phyloP scores from a whole-genome alignment of 805 yeast species.

The Kuraishia ogatae region DNA sequence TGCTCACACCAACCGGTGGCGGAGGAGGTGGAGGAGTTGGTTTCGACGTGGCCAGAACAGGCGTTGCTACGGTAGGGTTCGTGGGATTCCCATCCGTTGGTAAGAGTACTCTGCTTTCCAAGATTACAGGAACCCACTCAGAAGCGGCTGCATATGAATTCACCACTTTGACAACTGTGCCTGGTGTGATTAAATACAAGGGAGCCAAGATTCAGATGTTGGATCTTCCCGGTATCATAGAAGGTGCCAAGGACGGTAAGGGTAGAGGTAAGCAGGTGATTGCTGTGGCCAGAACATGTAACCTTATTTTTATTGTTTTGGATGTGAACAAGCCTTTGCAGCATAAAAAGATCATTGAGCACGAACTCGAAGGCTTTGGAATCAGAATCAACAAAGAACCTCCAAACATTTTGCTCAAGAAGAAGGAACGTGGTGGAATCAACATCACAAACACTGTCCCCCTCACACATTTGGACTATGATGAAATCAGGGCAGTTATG shows the following conservation, averaged over 20 bases:
- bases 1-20: conserved; percentile 61
- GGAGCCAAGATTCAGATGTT: conserved; percentile 98
- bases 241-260: conserved; percentile 87
- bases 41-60: conserved; percentile 97
- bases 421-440: conserved; percentile 94
- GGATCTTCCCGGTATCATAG: conserved; percentile 85
- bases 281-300: conserved; percentile 98
- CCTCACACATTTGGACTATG: conserved; percentile 82
- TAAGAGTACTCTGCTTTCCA: conserved; percentile 75
- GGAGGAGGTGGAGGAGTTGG: conserved; percentile 95
- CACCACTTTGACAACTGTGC: conserved; percentile 95
- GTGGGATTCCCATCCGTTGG: conserved; percentile 98
- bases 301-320: conserved; percentile 82
- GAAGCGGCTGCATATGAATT: conserved; percentile 98
- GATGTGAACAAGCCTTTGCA: conserved; percentile 95
- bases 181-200: conserved; percentile 90
- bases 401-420: conserved; percentile 86
- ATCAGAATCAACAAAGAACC: conserved; percentile 86
- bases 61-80: conserved; percentile 95
- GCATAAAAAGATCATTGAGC: conserved; percentile 89
- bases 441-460: conserved; percentile 92
- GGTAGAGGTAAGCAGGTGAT: conserved; percentile 96
- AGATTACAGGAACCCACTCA: conserved; percentile 90
- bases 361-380: conserved; percentile 96
- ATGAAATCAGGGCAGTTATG: conserved; percentile 94